Conservation (phyloP, 495 filamentous ascomycete species). For the Hypomontagnella submonticulosa region DNA sequence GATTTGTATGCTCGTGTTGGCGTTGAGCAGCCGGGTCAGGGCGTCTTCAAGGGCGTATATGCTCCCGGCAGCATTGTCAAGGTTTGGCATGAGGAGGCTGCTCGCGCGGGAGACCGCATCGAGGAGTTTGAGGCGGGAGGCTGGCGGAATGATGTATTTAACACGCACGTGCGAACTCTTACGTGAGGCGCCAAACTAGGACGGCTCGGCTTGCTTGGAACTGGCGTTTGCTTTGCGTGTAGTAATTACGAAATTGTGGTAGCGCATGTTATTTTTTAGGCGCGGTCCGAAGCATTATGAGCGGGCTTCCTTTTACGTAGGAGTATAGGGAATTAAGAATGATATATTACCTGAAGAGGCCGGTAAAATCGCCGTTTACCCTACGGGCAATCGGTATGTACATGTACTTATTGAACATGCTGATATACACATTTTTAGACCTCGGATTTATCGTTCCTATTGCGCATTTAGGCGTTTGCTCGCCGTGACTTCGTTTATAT, state of each 20-base stretch:
- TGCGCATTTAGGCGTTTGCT: not conserved
- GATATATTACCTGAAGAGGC: not conserved
- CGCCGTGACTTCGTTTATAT: conserved; percentile 22
- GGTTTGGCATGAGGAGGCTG: conserved; percentile 84
- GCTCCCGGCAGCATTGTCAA: conserved; percentile 88
- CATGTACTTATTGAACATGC: not conserved
- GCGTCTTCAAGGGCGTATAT: conserved; percentile 85
- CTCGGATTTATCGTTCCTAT: no score
- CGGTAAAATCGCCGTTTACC: not conserved
- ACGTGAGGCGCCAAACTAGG: conserved; percentile 6
- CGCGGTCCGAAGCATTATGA: not conserved
- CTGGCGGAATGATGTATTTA: conserved; percentile 90
- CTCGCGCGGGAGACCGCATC: conserved; percentile 69
- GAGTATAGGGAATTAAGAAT: conserved; percentile 4
- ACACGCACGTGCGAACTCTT: conserved; percentile 61
- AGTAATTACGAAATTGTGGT: no score
- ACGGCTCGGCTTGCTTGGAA: no score
- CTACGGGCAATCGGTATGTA: not conserved
- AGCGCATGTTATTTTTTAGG: no score
- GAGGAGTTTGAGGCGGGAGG: conserved; percentile 71
- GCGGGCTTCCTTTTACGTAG: not conserved
- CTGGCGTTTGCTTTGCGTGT: no score
- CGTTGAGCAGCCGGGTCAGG: conserved; percentile 67
- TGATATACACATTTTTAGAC: not conserved
- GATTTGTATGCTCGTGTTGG: conserved; percentile 79